phyloP scores from a whole-genome alignment of 805 yeast species.

The Hagleromyces aurorensis region DNA sequence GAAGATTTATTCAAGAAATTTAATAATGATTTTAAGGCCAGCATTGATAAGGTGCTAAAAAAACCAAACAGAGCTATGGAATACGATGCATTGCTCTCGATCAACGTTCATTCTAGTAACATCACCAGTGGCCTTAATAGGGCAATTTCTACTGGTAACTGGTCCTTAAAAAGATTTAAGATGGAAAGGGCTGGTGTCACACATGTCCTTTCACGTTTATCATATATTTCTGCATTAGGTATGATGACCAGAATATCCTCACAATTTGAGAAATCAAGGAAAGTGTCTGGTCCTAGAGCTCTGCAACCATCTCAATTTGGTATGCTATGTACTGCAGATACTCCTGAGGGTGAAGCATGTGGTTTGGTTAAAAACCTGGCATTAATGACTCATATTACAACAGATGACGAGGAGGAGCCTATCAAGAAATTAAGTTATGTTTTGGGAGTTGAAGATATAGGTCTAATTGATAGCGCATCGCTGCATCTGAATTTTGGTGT shows the following conservation, averaged over 20 bases:
- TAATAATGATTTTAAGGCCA: slow-evolving; percentile 88
- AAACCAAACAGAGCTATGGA: slow-evolving; percentile 93
- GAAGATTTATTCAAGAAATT: slow-evolving; percentile 97
- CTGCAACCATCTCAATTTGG: slow-evolving; percentile 98
- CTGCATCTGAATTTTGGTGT: slow-evolving; percentile 79
- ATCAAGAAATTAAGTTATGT: slow-evolving; percentile 66
- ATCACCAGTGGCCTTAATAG: slow-evolving; percentile 91
- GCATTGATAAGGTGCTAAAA: slow-evolving; percentile 86
- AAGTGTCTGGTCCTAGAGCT: slow-evolving; percentile 98
- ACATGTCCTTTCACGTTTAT: slow-evolving; percentile 83
- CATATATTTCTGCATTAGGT: slow-evolving; percentile 91
- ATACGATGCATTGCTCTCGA: slow-evolving; percentile 85
- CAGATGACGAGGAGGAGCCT: slow-evolving; percentile 95
- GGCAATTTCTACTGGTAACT: slow-evolving; percentile 97
- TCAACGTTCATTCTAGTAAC: slow-evolving; percentile 85
- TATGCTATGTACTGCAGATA: slow-evolving; percentile 97
- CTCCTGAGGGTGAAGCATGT: slow-evolving; percentile 99
- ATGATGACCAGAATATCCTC: slow-evolving; percentile 99
- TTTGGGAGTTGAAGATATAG: slow-evolving; percentile 85
- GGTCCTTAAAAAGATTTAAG: slow-evolving; percentile 97
- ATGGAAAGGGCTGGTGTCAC: slow-evolving; percentile 99
- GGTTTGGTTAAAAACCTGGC: slow-evolving; percentile 96
- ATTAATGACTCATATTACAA: slow-evolving; percentile 96
- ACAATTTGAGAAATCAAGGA: slow-evolving; percentile 96
- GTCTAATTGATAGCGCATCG: slow-evolving; percentile 72